Evolutionary conservation across 1,139 yeast genomes (phyloP), one percentile per base, ranked within the genome.

Genomic region (Candida sojae): DNA sequence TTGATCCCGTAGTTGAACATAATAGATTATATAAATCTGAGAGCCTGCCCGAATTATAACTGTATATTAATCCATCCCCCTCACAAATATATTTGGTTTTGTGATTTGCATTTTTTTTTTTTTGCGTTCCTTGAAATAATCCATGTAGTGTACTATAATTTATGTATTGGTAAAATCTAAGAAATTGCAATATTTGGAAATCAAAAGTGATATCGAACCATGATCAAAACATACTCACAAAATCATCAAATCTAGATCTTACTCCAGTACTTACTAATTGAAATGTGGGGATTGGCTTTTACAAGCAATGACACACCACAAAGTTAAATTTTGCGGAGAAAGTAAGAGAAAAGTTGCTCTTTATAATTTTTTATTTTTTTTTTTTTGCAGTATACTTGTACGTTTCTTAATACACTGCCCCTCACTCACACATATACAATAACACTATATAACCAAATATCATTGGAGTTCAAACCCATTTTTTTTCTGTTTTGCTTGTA

Each of bases 1-100:
- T 52, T 33, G 53, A 52, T 43, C 52, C 55, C 6, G 28, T 39
- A n/a, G 21, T 28, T 11, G 47, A 43, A 17, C 35, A 28, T 32
- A 13, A 34, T 11, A 40, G 6, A 21, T 10, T 34, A 34, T 34
- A 17, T 17, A 21, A 23, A 13, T 21, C 12, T 3, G 6, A 34
- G 11, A 1, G 10, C 11, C 8, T 9, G 2, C 17, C 8, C 5
- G 37, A 34, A 6, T 17, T 17, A 3, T 17, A 17, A 17, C 21
- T 17, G 21, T 17, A 17, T 17, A 17, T 3, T 17, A 17, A 17
- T 17, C 21, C 21, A 17, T 17, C 21, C 21, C 3, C 21, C 21
- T 17, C 2, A 17, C 21, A 17, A 17, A 17, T 17, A 17, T 3
- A 2, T 17, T 17, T 17, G 21, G 2, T 17, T 17, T 17, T 17